Conservation (phyloP, 441 rosid genomes). For the Sinapis alba region DNA sequence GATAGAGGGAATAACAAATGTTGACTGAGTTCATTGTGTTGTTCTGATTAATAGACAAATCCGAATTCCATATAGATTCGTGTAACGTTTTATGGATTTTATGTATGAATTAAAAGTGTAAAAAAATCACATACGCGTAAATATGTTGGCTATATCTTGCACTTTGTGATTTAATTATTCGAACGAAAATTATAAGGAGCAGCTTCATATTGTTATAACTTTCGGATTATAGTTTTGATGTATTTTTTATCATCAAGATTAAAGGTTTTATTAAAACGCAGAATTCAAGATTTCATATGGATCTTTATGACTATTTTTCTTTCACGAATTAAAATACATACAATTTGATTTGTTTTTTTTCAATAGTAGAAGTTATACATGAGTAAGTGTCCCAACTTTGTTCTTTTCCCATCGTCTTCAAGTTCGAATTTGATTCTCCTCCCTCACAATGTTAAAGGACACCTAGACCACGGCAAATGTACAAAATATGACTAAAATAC, state of each 20-base stretch:
- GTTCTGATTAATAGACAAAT: background rate
- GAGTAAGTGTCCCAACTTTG: background rate
- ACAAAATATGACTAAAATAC: background rate
- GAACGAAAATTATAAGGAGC: background rate
- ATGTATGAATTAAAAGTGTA: background rate
- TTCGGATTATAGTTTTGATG: background rate
- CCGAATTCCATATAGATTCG: background rate
- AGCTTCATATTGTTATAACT: background rate
- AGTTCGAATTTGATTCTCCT: background rate
- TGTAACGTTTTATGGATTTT: background rate
- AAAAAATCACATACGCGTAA: background rate
- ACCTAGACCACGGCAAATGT: background rate
- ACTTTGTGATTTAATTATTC: background rate
- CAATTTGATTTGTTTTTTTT: no score
- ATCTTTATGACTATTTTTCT: background rate
- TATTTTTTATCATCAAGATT: background rate
- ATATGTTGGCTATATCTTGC: background rate
- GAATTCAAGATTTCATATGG: background rate
- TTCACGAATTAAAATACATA: no score
- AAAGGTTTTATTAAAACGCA: background rate
- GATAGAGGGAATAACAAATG: background rate
- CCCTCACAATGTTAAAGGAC: background rate
- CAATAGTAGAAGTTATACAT: background rate
- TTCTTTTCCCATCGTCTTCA: background rate
- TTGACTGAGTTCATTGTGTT: constrained; percentile 16